phyloP scores from a whole-genome alignment of 2,329 filamentous ascomycete genomes.

The Pseudopyrenochaeta lycopersici region DNA sequence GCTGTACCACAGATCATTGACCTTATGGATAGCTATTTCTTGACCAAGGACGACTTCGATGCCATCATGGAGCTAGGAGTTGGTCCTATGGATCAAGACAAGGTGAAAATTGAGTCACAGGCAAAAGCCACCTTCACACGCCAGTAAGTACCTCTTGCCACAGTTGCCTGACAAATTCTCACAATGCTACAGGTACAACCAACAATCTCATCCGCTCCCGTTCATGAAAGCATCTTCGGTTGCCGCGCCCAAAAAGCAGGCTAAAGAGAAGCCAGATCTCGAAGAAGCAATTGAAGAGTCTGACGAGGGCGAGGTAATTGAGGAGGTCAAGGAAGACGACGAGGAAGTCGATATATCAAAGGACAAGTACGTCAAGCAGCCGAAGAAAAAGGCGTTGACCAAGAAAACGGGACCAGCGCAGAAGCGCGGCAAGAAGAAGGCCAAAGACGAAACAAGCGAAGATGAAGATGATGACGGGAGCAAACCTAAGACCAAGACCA shows the following conservation, averaged over 20 bases:
- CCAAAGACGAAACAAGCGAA: constrained; percentile 44
- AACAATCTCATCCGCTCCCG: constrained; percentile 84
- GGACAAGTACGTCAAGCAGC: constrained; percentile 94
- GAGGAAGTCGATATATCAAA: constrained; percentile 86
- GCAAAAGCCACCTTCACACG: constrained; percentile 91
- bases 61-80: constrained; percentile 90
- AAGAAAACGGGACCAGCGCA: constrained; percentile 56
- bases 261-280: constrained; percentile 84
- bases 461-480: constrained; percentile 56
- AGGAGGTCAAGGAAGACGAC: constrained; percentile 66
- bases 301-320: constrained; percentile 67
- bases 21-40: constrained; percentile 95
- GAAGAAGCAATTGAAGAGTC: constrained; percentile 96
- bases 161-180: neutral
- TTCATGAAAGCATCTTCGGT: constrained; percentile 94
- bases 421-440: constrained; percentile 54
- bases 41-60: constrained; percentile 95
- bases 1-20: constrained; percentile 84
- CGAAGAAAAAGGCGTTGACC: constrained; percentile 74
- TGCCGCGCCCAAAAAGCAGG: constrained; percentile 73
- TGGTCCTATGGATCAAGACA: constrained; percentile 79
- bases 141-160: constrained; percentile 66
- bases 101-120: constrained; percentile 80
- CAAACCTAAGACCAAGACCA: constrained; percentile 58
- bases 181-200: constrained; percentile 73